Conservation (phyloP, 2,329 filamentous ascomycete species). For the Ploettnerulaceae sp. region DNA sequence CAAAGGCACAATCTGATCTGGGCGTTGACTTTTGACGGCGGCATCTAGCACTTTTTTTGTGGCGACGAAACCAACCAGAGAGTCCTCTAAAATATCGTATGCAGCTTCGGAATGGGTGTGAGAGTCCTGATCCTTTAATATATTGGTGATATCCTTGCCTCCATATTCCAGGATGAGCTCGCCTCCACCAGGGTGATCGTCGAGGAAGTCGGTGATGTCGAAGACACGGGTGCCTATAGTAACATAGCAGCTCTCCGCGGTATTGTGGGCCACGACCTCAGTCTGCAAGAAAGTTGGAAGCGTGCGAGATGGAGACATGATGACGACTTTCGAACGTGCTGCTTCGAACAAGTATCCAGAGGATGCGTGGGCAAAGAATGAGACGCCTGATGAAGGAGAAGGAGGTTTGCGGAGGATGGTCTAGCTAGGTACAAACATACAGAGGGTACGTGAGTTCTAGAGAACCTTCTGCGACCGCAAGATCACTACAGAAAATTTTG, state of each 20-base stretch:
- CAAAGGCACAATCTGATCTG: conserved; percentile 45
- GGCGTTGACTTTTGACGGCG: conserved; percentile 35
- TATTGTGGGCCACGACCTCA: conserved; percentile 79
- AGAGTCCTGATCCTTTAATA: conserved; percentile 76
- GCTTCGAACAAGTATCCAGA: background rate
- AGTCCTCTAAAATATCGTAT: conserved; percentile 93
- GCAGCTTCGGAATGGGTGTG: conserved; percentile 86
- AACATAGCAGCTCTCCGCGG: conserved; percentile 82
- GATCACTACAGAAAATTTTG: too few species aligned
- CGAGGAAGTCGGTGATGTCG: conserved; percentile 87
- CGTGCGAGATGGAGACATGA: conserved; percentile 69
- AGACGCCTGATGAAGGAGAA: background rate
- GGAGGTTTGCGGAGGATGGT: background rate
- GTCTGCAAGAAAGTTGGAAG: conserved; percentile 77
- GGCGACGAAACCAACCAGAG: conserved; percentile 73
- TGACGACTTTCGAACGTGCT: conserved; percentile 1
- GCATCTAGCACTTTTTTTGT: conserved; percentile 42
- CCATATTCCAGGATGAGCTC: conserved; percentile 86
- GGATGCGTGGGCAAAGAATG: background rate
- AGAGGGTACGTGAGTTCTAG: too few species aligned
- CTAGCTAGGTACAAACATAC: background rate
- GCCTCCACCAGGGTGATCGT: conserved; percentile 84
- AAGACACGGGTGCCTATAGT: conserved; percentile 86
- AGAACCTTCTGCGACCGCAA: too few species aligned
- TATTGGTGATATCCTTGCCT: conserved; percentile 77